Base-by-base conservation (phyloP, 1,284 basidiomycete species). In the Microbotryum intermedium region DNA sequence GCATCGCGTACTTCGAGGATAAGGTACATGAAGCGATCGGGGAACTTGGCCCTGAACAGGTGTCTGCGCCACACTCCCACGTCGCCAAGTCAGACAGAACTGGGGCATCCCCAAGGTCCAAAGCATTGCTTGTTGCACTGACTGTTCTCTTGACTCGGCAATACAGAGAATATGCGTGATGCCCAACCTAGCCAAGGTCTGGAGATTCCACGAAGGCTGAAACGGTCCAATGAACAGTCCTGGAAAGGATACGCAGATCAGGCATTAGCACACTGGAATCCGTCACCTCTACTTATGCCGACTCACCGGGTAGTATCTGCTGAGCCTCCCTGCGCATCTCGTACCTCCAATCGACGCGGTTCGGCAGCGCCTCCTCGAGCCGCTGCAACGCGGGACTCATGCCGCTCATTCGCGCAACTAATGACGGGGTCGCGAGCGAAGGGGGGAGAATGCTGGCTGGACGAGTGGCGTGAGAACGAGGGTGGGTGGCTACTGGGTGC, bases 291-390 rank as follows among this genome's bases (percentile, higher is more conserved):
- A 30, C 2, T 25, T 16, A 7, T n/a, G 6, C 13, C 21, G n/a
- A 30, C 66, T 21, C 8, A 67, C 66, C 66, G 3, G 89, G 89
- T 0, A 94, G 78, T 69, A 95, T 91, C 74, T 91, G 84, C 76
- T 97, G 92, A 66, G 90, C 90, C 72, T 93, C 86, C 49, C 91
- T 78, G 47, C 92, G 81, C 92, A 95, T 95, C 74, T 95, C 91
- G 72, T 95, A 95, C 72, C 89, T 92, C 69, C 69, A 70, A 48
- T 61, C 64, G 34, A 46, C 21, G 55, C 65, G 61, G 60, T 62
- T 69, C 23, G 51, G 55, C 21, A 61, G 54, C 43, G 50, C 58
- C 1, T 53, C 54, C 42, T 67, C 66, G 29, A 65, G 60, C 1
- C 28, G 42, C 16, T 60, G 58, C n/a, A 67, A 52, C 42, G 58